phyloP scores from a whole-genome alignment of 2,329 filamentous ascomycete genomes.

The Magnaporthiopsis incrustans region DNA sequence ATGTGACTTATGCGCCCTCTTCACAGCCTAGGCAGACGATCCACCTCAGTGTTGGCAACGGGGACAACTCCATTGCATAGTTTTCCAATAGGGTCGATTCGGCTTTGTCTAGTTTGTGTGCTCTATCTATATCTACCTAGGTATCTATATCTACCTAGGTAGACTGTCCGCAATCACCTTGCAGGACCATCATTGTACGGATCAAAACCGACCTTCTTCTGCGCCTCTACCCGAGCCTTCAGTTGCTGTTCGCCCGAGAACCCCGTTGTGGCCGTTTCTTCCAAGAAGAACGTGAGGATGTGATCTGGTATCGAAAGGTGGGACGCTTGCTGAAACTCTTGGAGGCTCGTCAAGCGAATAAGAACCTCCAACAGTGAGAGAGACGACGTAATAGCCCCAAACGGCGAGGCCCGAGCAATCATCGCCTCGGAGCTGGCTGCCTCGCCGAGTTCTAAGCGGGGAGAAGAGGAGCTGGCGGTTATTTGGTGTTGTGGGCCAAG shows the following conservation, averaged over 20 bases:
- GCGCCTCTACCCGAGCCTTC: conserved; percentile 36
- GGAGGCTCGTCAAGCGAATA: conserved; percentile 74
- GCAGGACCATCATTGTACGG: conserved; percentile 41
- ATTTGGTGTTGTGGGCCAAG: conserved; percentile 16
- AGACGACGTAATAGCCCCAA: conserved; percentile 45
- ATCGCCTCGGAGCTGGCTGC: conserved; percentile 20
- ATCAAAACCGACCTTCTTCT: conserved; percentile 45
- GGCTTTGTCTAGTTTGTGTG: background rate
- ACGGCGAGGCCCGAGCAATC: conserved; percentile 34
- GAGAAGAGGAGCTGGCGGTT: background rate
- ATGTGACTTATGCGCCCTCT: background rate
- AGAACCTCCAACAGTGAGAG: conserved; percentile 81
- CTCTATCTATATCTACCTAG: background rate
- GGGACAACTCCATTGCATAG: no score
- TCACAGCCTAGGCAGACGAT: no score
- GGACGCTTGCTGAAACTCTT: conserved; percentile 85
- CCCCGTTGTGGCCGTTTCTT: conserved; percentile 47
- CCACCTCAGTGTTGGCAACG: background rate
- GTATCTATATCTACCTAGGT: background rate
- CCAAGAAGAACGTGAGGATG: conserved; percentile 79
- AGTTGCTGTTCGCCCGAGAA: conserved; percentile 36
- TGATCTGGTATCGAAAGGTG: conserved; percentile 89
- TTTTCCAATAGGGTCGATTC: background rate
- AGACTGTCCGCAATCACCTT: conserved; percentile 7
- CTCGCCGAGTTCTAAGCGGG: conserved; percentile 11